Base-by-base conservation (phyloP, 495 filamentous ascomycete genomes). In the Parachaetomium inaequale region DNA sequence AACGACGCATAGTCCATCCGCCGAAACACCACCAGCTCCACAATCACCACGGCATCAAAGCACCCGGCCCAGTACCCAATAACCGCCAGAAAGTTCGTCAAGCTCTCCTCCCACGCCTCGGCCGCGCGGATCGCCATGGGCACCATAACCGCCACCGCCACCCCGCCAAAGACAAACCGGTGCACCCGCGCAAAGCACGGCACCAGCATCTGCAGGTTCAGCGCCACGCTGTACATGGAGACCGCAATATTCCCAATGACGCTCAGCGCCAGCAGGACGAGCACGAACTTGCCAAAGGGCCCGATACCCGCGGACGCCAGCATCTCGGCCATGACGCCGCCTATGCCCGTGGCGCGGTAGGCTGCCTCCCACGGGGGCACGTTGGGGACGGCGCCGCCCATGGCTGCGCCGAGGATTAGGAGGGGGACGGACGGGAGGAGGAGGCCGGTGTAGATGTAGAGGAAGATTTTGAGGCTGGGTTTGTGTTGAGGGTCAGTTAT, bases 41-140 rank as follows among this genome's bases (percentile, higher is more conserved):
- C 66, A n/a, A 79, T 63, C 7, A 80, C 58, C 17, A 83, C 72
- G 0, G 74, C 78, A 36, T 78, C 76, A 56, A 80, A 83, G 11
- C 78, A 79, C 3, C 78, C 80, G 2, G 79, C 72, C 80, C 81
- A 84, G 65, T 82, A 84, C 3, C 79, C 80, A 55, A 82, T 82
- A 12, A 83, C 67, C 12, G 77, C 73, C 36, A 84, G 67, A 62
- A 84, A 83, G 43, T 82, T 82, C 42, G 75, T 73, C 50, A 84
- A 60, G 8, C 78, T 79, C 38, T 69, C 67, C 65, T 81, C 78
- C 72, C 82, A 84, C 19, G 71, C 63, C 40, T 72, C 74, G 0
- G 81, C 78, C 0, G 79, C 79, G 12, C 70, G 72, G 50, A 84
- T 76, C 1, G 75, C 78, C 28, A 83, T 74, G 0, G 78, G 78